Evolutionary conservation across 257 asterid genomes (phyloP).

Genomic region (Thymus mandschuricus): DNA sequence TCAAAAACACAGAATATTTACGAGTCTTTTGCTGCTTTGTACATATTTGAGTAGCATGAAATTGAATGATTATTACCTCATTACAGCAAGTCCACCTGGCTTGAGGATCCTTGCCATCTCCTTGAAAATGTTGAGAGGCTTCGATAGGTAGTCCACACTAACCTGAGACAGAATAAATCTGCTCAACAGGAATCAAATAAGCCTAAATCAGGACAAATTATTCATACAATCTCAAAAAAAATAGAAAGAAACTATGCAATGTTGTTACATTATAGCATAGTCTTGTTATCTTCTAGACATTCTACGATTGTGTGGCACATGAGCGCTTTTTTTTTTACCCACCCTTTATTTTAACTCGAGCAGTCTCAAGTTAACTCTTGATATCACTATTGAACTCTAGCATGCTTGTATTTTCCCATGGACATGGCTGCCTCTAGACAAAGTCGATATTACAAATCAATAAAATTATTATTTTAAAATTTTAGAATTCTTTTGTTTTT

Average conservation of each 20-base stretch:
- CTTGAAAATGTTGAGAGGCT: constrained; percentile 87
- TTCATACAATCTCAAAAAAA: neutral
- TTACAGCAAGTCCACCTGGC: constrained; percentile 89
- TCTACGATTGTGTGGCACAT: neutral
- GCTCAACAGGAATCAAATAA: neutral
- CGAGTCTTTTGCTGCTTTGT: constrained; percentile 9
- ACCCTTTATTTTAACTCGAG: too few species aligned
- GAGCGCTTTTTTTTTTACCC: neutral
- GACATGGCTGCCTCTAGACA: neutral
- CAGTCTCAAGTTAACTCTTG: too few species aligned
- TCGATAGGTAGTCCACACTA: constrained; percentile 89
- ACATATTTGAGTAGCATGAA: constrained; percentile 15
- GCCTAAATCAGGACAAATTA: neutral
- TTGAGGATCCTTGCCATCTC: constrained; percentile 87
- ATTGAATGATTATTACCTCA: constrained; percentile 53
- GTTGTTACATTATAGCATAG: neutral
- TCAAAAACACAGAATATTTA: constrained; percentile 1
- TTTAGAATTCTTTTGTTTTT: neutral
- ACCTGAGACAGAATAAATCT: constrained; percentile 54
- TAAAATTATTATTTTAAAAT: too few species aligned
- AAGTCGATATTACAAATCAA: too few species aligned
- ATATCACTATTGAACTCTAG: too few species aligned
- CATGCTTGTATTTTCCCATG: neutral
- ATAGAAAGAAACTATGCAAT: neutral
- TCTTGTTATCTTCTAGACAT: neutral